Conservation (phyloP, 192 early-diverging fungal species). For the Kappamyces sp. region DNA sequence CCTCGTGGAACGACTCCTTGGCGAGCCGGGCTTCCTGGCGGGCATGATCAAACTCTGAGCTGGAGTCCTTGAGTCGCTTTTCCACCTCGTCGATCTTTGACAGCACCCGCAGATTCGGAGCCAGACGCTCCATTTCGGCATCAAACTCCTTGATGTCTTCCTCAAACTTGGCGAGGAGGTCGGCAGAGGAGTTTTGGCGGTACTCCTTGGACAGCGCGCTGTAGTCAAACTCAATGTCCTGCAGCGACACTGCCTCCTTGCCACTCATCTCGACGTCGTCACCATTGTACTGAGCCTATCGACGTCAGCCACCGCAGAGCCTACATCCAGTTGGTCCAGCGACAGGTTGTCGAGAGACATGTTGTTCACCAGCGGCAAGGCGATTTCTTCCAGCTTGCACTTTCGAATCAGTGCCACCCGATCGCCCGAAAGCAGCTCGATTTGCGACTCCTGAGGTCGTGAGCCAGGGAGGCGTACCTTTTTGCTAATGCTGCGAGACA, state of each 20-base stretch:
- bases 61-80: slow-evolving; percentile 67
- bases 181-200: not conserved
- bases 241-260: not conserved
- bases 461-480: slow-evolving; percentile 2
- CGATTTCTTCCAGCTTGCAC: slow-evolving; percentile 93
- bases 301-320: not conserved
- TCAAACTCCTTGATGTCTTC: slow-evolving; percentile 52
- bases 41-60: slow-evolving; percentile 76
- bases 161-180: slow-evolving; percentile 44
- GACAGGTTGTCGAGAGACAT: slow-evolving; percentile 66
- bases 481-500: not conserved
- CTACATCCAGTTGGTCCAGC: slow-evolving; percentile 47
- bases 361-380: slow-evolving; percentile 70
- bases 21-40: slow-evolving; percentile 74
- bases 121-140: slow-evolving; percentile 73
- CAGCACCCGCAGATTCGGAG: slow-evolving; percentile 86
- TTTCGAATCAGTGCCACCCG: slow-evolving; percentile 71
- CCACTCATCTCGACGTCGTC: slow-evolving; percentile 13
- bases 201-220: slow-evolving; percentile 7
- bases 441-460: slow-evolving; percentile 49
- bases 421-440: slow-evolving; percentile 76
- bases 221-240: slow-evolving; percentile 22
- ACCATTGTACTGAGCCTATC: slow-evolving; percentile 6
- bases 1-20: slow-evolving; percentile 70
- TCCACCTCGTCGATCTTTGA: slow-evolving; percentile 84